Percentiles rank a stretch among this genome's conserved stretches.
These are phyloP conservation scores for Fusarium nodosum DNA, from an alignment of 2,329 filamentous ascomycete genomes.

Conservation along the genomic window DNA sequence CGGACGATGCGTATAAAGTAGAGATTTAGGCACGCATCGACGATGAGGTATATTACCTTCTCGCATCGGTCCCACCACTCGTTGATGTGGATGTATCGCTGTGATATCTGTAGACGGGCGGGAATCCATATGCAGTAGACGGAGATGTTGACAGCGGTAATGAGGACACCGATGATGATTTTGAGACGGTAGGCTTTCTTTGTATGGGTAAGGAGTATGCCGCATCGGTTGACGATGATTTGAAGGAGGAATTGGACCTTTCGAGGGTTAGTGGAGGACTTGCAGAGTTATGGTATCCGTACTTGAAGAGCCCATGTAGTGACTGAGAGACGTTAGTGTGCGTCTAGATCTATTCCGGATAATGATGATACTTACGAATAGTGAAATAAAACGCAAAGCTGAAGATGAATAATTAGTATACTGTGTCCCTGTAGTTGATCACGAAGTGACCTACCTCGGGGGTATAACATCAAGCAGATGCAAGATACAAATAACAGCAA, in stretches of 20 bases:
- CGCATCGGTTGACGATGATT: conserved; percentile 49
- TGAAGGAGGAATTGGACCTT: conserved; percentile 47
- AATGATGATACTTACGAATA: conserved; percentile 40
- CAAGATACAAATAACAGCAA: conserved; percentile 55
- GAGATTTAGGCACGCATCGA: conserved; percentile 44
- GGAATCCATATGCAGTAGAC: conserved; percentile 50
- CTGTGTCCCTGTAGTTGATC: fast-evolving
- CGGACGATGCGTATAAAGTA: conserved; percentile 49
- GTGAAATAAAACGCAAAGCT: conserved; percentile 51
- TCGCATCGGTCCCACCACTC: conserved; percentile 49
- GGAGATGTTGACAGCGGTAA: conserved; percentile 48
- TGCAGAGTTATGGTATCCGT: background rate
- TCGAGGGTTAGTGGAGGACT: background rate
- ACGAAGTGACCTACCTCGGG: conserved; percentile 41
- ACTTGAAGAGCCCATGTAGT: conserved; percentile 50
- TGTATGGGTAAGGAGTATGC: conserved; percentile 44
- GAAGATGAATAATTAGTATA: conserved; percentile 12
- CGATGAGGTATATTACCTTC: conserved; percentile 50
- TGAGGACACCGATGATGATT: conserved; percentile 37
- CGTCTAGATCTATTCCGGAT: fast-evolving
- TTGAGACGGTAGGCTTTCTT: conserved; percentile 40
- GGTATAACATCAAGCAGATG: conserved; percentile 46
- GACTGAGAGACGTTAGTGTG: conserved; percentile 34
- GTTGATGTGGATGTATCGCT: conserved; percentile 47
- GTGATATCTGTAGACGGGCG: conserved; percentile 43